phyloP scores from a whole-genome alignment of 768 basidiomycete genomes.

The Cystobasidiopsis lactophilus region DNA sequence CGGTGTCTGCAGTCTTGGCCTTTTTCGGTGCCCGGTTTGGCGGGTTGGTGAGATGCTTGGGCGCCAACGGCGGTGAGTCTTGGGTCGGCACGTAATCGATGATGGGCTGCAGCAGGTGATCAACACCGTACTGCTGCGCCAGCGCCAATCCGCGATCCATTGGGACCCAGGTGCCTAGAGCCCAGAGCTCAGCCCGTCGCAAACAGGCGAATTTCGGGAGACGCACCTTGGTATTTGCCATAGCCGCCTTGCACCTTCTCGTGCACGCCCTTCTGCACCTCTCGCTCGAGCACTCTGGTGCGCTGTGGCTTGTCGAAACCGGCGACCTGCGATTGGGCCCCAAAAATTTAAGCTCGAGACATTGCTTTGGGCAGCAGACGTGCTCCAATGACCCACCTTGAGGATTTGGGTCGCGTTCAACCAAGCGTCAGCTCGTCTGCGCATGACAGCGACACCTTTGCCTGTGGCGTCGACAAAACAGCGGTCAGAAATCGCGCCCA shows the following conservation, averaged over 20 bases:
- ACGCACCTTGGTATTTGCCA: constrained; percentile 91
- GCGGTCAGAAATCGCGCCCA: neutral
- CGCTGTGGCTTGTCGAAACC: constrained; percentile 98
- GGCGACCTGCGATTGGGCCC: constrained; percentile 35
- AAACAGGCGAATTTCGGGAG: no score
- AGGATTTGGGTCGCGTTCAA: constrained; percentile 90
- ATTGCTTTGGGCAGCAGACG: neutral
- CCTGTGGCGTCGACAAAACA: neutral
- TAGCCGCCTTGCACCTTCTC: constrained; percentile 99
- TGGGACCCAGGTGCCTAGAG: constrained; percentile 89
- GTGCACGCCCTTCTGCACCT: constrained; percentile 95
- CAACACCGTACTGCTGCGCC: constrained; percentile 83
- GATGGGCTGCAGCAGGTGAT: constrained; percentile 62
- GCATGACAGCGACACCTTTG: constrained; percentile 80
- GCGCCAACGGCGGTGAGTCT: constrained; percentile 67
- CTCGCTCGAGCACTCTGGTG: constrained; percentile 87
- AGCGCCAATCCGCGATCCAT: constrained; percentile 67
- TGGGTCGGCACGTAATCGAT: constrained; percentile 79
- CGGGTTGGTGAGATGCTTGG: constrained; percentile 74
- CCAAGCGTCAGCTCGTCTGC: constrained; percentile 86
- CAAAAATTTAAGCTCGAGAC: neutral
- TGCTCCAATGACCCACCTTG: constrained; percentile 29
- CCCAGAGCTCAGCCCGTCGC: neutral
- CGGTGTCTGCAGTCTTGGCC: constrained; percentile 9
- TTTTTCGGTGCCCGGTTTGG: constrained; percentile 23